Conservation (phyloP, 768 basidiomycete genomes). For the Mycena rebaudengoi region DNA sequence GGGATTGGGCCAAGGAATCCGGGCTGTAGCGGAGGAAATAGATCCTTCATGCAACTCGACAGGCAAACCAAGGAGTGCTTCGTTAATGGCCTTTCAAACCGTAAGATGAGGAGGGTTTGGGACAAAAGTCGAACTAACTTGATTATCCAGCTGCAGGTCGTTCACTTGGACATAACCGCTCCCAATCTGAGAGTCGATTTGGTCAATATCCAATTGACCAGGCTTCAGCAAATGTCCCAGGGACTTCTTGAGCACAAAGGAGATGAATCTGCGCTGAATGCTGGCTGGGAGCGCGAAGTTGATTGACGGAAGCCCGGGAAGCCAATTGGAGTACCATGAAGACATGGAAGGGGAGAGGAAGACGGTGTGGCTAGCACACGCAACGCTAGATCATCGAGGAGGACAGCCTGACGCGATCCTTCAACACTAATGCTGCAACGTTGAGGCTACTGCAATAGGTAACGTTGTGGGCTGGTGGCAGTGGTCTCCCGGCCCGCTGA, state of each 20-base stretch:
- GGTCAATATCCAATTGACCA: slow-evolving; percentile 85
- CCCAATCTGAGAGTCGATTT: slow-evolving; percentile 94
- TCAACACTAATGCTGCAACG: too few species aligned
- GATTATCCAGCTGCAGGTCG: slow-evolving; percentile 79
- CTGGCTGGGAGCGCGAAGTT: slow-evolving; percentile 71
- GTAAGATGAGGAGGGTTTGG: slow-evolving; percentile 18
- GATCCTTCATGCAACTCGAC: slow-evolving; percentile 74
- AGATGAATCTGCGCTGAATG: slow-evolving; percentile 89
- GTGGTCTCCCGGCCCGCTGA: too few species aligned
- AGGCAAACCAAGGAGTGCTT: slow-evolving; percentile 69
- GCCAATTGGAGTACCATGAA: slow-evolving; percentile 66
- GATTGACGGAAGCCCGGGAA: slow-evolving; percentile 72
- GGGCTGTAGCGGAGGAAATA: slow-evolving; percentile 77
- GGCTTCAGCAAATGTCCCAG: slow-evolving; percentile 89
- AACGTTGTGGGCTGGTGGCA: too few species aligned
- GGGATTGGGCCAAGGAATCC: slow-evolving; percentile 88
- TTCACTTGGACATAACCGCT: slow-evolving; percentile 89
- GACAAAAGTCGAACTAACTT: slow-evolving; percentile 55
- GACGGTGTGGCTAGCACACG: not conserved
- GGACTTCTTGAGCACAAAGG: slow-evolving; percentile 84
- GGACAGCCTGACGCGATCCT: too few species aligned
- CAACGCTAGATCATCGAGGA: slow-evolving; percentile 7
- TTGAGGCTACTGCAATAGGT: too few species aligned
- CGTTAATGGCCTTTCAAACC: slow-evolving; percentile 76
- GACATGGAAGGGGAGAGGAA: slow-evolving; percentile 42